phyloP scores from a whole-genome alignment of 768 basidiomycete genomes.

The Filobasidium floriforme region DNA sequence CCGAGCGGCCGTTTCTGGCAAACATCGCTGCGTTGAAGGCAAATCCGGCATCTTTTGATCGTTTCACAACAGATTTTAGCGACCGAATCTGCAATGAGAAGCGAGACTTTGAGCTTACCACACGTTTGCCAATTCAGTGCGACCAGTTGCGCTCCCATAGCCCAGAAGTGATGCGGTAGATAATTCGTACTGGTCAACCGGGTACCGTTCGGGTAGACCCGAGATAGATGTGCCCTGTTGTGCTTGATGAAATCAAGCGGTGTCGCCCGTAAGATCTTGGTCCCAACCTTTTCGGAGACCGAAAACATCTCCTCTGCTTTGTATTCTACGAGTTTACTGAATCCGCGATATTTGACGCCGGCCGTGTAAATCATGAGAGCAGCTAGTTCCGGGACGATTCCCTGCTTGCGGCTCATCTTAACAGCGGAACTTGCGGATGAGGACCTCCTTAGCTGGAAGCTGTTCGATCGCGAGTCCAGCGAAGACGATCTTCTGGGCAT shows the following conservation, averaged over 20 bases:
- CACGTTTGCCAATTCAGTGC: conserved; percentile 97
- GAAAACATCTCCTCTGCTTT: conserved; percentile 85
- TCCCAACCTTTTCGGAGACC: conserved; percentile 73
- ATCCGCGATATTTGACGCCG: conserved; percentile 85
- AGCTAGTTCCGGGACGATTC: conserved; percentile 59
- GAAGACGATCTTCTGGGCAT: conserved; percentile 13
- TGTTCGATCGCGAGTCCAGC: conserved; percentile 6
- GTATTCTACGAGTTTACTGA: conserved; percentile 78
- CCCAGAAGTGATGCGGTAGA: conserved; percentile 82
- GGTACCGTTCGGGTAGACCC: conserved; percentile 78
- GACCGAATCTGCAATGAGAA: background rate
- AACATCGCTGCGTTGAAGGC: conserved; percentile 97
- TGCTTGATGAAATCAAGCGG: conserved; percentile 65
- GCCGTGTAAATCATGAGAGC: conserved; percentile 84
- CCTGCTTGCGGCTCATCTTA: background rate
- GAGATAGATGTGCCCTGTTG: conserved; percentile 68
- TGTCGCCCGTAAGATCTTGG: conserved; percentile 61
- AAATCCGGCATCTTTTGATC: conserved; percentile 71
- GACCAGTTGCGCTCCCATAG: conserved; percentile 76
- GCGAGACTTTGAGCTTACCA: conserved; percentile 52
- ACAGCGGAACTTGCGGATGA: background rate
- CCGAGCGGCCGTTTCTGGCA: conserved; percentile 73
- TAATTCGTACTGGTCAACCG: conserved; percentile 79
- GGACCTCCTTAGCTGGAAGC: background rate
- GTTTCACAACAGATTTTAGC: background rate